These are phyloP conservation scores for Paramecium pentaurelia DNA, from an alignment of 73 alveolate genomes.

Conservation along the genomic window DNA sequence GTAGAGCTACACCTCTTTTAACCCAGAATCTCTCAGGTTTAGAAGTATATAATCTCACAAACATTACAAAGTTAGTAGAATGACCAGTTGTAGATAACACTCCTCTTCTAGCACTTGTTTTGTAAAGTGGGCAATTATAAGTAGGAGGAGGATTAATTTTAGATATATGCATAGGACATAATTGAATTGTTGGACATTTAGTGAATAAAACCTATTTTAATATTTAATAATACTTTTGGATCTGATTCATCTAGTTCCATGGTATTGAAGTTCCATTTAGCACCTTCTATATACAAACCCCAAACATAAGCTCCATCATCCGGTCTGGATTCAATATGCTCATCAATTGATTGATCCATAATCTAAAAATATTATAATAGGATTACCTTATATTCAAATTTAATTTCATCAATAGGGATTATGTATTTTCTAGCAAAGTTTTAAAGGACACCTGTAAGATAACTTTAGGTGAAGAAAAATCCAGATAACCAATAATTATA, in stretches of 20 bases:
- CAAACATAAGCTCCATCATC: conserved; percentile 96
- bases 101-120: conserved; percentile 90
- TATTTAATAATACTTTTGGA: conserved; percentile 78
- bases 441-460: conserved; percentile 98
- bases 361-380: conserved; percentile 66
- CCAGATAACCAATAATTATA: conserved; percentile 95
- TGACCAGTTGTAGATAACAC: conserved; percentile 96
- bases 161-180: conserved; percentile 87
- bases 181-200: conserved; percentile 98
- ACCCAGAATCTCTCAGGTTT: conserved; percentile 93
- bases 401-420: conserved; percentile 97
- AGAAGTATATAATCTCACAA: conserved; percentile 80
- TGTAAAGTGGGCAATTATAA: conserved; percentile 86
- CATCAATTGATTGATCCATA: conserved; percentile 73
- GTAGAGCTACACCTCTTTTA: conserved; percentile 95
- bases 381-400: conserved; percentile 89
- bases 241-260: conserved; percentile 90
- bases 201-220: conserved; percentile 67
- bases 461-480: conserved; percentile 98
- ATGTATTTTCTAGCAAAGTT: conserved; percentile 97
- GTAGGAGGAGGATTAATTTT: conserved; percentile 82
- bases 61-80: conserved; percentile 94
- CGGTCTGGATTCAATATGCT: conserved; percentile 73
- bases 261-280: conserved; percentile 95
- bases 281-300: conserved; percentile 97